These are phyloP conservation scores for Boletus tomentosulus DNA, from an alignment of 768 basidiomycete species.

Conservation along the genomic window DNA sequence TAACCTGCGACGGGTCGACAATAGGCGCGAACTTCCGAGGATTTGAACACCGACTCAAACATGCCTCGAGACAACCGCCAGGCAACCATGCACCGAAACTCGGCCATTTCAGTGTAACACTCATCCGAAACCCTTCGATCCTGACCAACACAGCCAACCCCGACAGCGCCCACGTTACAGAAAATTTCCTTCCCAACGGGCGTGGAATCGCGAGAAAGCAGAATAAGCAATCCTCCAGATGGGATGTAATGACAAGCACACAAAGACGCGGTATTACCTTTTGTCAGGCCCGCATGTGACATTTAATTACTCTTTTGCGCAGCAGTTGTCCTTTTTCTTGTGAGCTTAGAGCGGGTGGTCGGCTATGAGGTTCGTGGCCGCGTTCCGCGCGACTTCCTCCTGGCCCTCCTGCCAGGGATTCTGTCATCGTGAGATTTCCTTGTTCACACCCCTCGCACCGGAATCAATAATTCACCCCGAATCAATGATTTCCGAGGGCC, in stretches of 20 bases:
- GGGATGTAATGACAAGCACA: neutral
- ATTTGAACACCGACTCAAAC: neutral
- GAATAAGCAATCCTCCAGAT: conserved; percentile 1
- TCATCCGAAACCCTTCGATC: conserved; percentile 2
- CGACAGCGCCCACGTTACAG: conserved; percentile 3
- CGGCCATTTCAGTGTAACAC: neutral
- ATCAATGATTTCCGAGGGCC: conserved; percentile 11
- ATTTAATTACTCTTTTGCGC: conserved; percentile 4
- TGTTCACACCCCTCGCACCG: conserved; percentile 5
- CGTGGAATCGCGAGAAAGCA: neutral
- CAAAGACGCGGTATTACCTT: neutral
- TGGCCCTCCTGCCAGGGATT: conserved; percentile 14
- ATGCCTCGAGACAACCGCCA: neutral
- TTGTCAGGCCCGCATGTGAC: neutral
- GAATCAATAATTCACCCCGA: conserved; percentile 16
- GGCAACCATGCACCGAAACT: neutral
- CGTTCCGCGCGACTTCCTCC: conserved; percentile 21
- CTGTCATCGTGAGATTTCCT: conserved; percentile 12
- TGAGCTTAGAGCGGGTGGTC: conserved; percentile 4
- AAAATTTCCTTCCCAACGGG: neutral
- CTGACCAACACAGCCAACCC: neutral
- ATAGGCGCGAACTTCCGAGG: neutral
- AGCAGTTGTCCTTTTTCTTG: conserved; percentile 1
- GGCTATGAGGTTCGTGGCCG: conserved; percentile 7
- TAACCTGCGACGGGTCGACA: neutral